Evolutionary conservation across 179 eudicot species (phyloP), one percentile per base, ranked within the genome.

Genomic region (Beta macrorhiza): DNA sequence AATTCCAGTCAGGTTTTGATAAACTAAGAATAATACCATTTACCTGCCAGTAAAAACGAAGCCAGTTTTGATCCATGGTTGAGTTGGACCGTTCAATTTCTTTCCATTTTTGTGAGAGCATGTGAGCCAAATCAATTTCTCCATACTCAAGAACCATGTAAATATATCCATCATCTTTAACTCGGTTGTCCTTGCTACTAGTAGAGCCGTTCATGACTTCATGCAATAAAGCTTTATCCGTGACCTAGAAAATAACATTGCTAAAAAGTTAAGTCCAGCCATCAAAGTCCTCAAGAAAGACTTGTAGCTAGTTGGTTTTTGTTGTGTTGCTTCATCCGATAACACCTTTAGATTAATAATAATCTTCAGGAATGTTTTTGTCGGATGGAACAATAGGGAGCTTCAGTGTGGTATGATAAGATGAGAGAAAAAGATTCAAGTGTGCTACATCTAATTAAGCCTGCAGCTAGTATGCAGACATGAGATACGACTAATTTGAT

Each of bases 81-180:
- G 90, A 85, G 82, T 85, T 80, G 75, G 90, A 83, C 80, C 77
- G 76, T 83, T 96, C 97, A 82, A 94, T 77, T 85, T 90, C 98
- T 88, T 78, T 94, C 97, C 96, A 92, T 72, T 94, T 96, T 70
- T 93, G 97, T 64, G 97, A 87, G 29, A 96, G 88, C 99, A 96
- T 94, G 84, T 96, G 97, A 57, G 99, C 99, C 85, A 96, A 84
- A 84, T 96, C 99, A 75, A 93, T 96, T 89, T 96, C 99, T 67
- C 98, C 99, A 56, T 96, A 94, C 84, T 96, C 98, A 57, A 96
- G 99, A 56, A 96, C 98, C 99, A 96, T 96, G 91, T 87, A 94
- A 78, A 96, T 94, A 74, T 81, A 89, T 20, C 93, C 93, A 85
- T 96, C 98, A 44, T 92, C 93, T 82, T 88, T 94, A 73, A 96